Base-by-base conservation (phyloP, 768 basidiomycete genomes). In the Kwoniella mangroviensis region DNA sequence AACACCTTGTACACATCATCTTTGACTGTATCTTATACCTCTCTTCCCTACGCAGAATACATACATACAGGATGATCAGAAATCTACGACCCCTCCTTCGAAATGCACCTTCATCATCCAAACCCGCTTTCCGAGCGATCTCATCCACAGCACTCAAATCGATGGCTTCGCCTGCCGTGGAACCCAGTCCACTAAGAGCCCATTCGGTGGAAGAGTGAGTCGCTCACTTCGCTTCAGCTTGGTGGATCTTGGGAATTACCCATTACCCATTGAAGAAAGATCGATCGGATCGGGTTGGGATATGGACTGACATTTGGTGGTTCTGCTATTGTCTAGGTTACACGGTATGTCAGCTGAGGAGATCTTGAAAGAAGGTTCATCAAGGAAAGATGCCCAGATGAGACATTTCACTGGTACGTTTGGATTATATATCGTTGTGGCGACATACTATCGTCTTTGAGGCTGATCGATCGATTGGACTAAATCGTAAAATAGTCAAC, bases 321-420 rank as follows among this genome's bases (percentile, higher is more conserved):
- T 73, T 63, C 66, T 67, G 21, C 13, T 34, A 19, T 26, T 40
- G n/a, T 56, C 4, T 34, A 81, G 80, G 62, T 83, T 94, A 65
- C 92, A 94, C 73, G 89, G 89, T 49, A 86, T 94, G 86, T 85
- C 87, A 69, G 91, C 93, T 0, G 84, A 88, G 11, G 90, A 96
- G 68, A 91, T 97, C 77, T 83, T 98, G 68, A 86, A 87, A 58
- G 93, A 94, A 82, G 89, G 89, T 0, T 88, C 88, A 13, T 85
- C 87, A 24, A 86, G 89, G 67, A 88, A 88, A 60, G 94, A 94
- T 73, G 85, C 90, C 15, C 90, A 90, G 80, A 88, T 97, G 87
- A 87, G 92, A 81, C 96, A 98, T 85, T 98, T 96, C 80, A 98
- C 94, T 65, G 93, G 92, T 93, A 78, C 9, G 83, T 77, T 60